phyloP scores from a whole-genome alignment of 208 protist species.

The Wallacemonas sp. region DNA sequence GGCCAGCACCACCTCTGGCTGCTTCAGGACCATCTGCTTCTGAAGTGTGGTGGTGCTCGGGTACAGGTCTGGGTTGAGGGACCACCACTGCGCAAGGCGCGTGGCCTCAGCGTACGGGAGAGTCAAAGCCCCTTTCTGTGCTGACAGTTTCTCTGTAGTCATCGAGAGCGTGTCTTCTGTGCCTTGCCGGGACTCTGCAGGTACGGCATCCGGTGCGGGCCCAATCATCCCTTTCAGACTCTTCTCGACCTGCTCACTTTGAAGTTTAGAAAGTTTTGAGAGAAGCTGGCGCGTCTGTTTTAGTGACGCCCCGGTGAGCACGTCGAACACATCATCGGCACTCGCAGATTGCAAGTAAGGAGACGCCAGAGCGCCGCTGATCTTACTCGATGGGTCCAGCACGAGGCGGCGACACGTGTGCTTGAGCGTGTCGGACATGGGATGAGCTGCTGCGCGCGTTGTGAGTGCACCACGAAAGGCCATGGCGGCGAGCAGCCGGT shows the following conservation, averaged over 20 bases:
- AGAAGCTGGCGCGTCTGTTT: not conserved
- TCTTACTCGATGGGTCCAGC: constrained; percentile 14
- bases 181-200: too few relatives aligned
- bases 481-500: constrained; percentile 24
- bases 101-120: not conserved
- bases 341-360: not conserved
- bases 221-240: too few relatives aligned
- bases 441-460: not conserved
- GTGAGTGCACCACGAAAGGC: constrained; percentile 21
- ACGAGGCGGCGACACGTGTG: constrained; percentile 4
- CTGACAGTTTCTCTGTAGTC: not conserved
- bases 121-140: not conserved
- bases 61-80: not conserved
- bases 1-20: not conserved
- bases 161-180: not conserved
- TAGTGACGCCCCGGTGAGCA: not conserved
- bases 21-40: not conserved
- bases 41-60: not conserved
- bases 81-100: not conserved
- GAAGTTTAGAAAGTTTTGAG: too few relatives aligned
- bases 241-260: too few relatives aligned
- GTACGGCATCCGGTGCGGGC: not conserved
- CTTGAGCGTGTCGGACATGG: not conserved
- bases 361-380: not conserved
- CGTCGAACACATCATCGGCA: not conserved